Conservation (phyloP, 345 rosid species). For the Atalantia buxifolia region DNA sequence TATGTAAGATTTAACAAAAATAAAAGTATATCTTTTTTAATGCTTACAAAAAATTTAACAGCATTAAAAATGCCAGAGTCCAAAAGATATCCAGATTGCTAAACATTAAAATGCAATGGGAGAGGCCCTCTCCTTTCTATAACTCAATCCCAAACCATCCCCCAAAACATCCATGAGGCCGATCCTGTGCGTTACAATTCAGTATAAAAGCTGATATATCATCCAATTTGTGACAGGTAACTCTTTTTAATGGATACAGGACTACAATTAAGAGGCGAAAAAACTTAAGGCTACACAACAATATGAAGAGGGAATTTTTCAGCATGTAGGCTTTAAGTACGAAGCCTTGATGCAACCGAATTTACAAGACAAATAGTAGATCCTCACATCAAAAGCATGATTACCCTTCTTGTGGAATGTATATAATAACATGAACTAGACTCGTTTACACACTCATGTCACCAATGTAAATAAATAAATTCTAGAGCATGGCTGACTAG, state of each 20-base stretch:
- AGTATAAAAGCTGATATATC: neutral
- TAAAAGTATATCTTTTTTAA: neutral
- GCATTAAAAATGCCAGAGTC: neutral
- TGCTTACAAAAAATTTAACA: slow-evolving; percentile 4
- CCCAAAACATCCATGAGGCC: neutral
- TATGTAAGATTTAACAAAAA: slow-evolving; percentile 12
- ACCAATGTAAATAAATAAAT: neutral
- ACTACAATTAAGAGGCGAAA: no score
- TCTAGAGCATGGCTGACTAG: neutral
- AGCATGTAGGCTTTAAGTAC: neutral
- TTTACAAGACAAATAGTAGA: neutral
- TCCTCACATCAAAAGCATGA: neutral
- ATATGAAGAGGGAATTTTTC: neutral
- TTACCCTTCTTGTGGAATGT: neutral
- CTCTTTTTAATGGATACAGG: neutral
- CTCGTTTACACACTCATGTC: neutral
- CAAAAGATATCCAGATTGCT: neutral
- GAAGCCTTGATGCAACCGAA: neutral
- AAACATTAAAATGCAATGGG: neutral
- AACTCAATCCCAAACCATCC: no score
- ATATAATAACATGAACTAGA: neutral
- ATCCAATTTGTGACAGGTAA: neutral
- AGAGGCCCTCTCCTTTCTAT: neutral
- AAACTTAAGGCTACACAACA: neutral
- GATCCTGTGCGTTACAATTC: neutral